A percentile compares a stretch with the other conserved stretches of the same genome.
These are phyloP conservation scores for Rhipidocladum racemiflorum DNA, from an alignment of 176 grass and related monocot genomes.

Conservation along the genomic window DNA sequence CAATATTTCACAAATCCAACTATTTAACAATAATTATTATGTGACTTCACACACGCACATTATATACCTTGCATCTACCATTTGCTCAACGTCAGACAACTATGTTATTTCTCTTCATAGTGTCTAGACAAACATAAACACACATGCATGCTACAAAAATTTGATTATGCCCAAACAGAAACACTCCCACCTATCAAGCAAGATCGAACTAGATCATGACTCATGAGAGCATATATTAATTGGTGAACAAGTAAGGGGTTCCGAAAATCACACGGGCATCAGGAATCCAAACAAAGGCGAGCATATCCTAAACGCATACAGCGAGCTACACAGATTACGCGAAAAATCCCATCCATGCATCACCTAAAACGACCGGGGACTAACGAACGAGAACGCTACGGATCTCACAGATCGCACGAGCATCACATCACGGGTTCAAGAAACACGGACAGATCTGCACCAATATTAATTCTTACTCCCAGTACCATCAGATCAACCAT, in stretches of 20 bases:
- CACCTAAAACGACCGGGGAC: background rate
- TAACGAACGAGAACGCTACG: background rate
- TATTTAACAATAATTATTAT: no score
- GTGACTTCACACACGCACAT: background rate
- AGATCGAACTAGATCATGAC: background rate
- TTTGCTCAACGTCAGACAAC: background rate
- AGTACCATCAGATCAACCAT: no score
- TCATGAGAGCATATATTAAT: background rate
- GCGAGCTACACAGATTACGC: background rate
- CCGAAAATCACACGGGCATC: background rate
- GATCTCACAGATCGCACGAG: background rate
- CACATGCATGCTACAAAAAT: background rate
- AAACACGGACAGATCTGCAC: background rate
- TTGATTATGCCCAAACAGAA: background rate
- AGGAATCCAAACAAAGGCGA: background rate
- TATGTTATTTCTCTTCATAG: background rate
- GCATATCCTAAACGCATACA: background rate
- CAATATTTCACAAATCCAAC: background rate
- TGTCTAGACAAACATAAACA: background rate
- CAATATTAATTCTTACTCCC: background rate
- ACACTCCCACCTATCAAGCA: background rate
- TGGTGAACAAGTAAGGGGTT: background rate
- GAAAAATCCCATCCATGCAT: background rate
- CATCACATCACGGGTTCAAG: background rate
- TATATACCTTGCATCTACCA: background rate